These are phyloP conservation scores for Venturia aucupariae DNA, from an alignment of 2,329 filamentous ascomycete species.

Conservation along the genomic window DNA sequence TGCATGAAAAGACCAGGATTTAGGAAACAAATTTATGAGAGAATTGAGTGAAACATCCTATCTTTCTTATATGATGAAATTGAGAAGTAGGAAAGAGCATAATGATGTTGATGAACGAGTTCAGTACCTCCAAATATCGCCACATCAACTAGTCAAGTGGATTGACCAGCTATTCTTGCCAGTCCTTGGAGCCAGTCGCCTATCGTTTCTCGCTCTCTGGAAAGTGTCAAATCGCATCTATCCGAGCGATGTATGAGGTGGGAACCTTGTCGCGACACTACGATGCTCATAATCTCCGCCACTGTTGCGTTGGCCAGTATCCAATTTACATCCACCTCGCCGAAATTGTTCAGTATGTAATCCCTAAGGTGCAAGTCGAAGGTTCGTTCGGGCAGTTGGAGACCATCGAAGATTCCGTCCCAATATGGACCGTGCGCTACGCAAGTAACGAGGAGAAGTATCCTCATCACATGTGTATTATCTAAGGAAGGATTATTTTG, in stretches of 20 bases:
- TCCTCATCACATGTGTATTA: neutral
- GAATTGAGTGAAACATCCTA: too few relatives aligned
- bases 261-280: neutral
- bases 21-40: too few relatives aligned
- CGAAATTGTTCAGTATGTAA: neutral
- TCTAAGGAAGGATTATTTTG: neutral
- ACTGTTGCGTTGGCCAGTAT: conserved; percentile 1
- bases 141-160: neutral
- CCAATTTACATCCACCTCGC: neutral
- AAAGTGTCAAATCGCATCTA: neutral
- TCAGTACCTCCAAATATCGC: too few relatives aligned
- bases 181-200: neutral
- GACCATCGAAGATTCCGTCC: neutral
- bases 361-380: neutral
- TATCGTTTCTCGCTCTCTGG: neutral
- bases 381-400: neutral
- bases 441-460: neutral
- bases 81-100: too few relatives aligned
- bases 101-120: too few relatives aligned
- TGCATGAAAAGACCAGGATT: too few relatives aligned
- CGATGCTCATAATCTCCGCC: neutral
- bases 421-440: neutral
- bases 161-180: neutral
- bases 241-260: neutral
- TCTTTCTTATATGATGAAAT: too few relatives aligned